Base-by-base conservation (phyloP, 192 early-diverging fungal species). In the Gamsiella multidivaricata region DNA sequence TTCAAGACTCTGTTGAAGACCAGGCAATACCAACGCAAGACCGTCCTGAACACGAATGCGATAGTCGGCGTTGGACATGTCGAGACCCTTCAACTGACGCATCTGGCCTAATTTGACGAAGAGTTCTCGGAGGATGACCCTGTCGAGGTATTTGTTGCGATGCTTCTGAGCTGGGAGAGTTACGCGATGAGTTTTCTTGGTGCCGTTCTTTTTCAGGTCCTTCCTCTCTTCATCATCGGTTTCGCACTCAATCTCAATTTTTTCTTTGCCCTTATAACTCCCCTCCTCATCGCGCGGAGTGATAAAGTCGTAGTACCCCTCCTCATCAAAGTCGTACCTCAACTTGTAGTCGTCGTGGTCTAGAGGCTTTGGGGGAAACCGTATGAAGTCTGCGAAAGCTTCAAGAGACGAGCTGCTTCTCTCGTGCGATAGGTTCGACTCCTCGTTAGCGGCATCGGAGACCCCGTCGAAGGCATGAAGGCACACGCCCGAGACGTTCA, bases 11-110 rank as follows among this genome's bases (percentile, higher is more conserved):
- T 47, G 23, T 22, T 53, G 49, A 3, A 70, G 23, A 12, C 34
- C 68, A 8, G 68, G 68, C 4, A 74, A 11, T 11, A 50, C 45
- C 1, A 66, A 42, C 0, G 53, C 71, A 2, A 74, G 57, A 0
- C 62, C 63, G 15, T 65, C 63, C 32, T 60, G 26, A n/a, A 60
- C 31, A 2, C 63, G 56, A 26, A 74, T 43, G 18, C 56, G 62
- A n/a, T 65, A 74, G 9, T 31, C 14, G 12, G 47, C 32, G 8
- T 54, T 42, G 23, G 54, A 20, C 55, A 61, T 74, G 54, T 74
- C 32, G 15, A 74, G 58, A 0, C n/a, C 2, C 2, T 5, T 12
- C 11, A 74, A 54, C 3, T 65, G 28, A 6, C 9, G 15, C 25
- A 58, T 25, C 32, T 28, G 26, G 0, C 71, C 71, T 29, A 74